Base-by-base conservation (phyloP, 345 rosid species). In the Eucalyptus sp. region DNA sequence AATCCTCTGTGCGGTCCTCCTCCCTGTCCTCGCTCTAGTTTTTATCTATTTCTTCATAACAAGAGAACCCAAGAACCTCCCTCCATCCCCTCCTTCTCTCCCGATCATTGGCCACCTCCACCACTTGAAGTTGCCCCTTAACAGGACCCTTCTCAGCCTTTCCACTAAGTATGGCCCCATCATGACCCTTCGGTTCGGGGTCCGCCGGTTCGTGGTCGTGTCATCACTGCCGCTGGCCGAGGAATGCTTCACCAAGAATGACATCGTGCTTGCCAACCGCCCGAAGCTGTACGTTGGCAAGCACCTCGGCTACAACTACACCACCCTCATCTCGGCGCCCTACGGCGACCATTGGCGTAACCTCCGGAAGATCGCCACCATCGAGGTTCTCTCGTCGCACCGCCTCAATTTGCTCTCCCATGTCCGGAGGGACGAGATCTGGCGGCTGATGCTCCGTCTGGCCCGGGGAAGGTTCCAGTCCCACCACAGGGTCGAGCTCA, bases 281-380 rank as follows among this genome's bases (percentile, higher is more conserved):
- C 94, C 93, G 86, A 92, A 96, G 7, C 50, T 90, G 4, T 48
- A 90, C 50, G 5, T 51, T 3, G 89, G 90, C 41, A 93, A 93
- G 88, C 89, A 94, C 91, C 8, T 95, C 5, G 90, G 90, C 37
- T 95, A 94, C 87, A 83, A 93, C 89, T 33, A 85, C 86, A 92
- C 94, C 25, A 88, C 88, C 25, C 56, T 95, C 2, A 24, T 31
- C 24, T 37, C 91, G 1, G 86, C 94, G 3, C 50, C 93, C 24
- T 94, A 95, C 33, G 98, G 96, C 5, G 92, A 96, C 22, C 94
- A 91, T 37, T 96, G 97, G 95, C 95, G 96, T 46, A 93, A 92
- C 93, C 95, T 96, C 52, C 95, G 95, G 44, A 92, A 93, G 31
- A 88, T 94, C 31, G 83, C 91, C 81, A 87, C 94, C 76, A 86